Conservation (phyloP, 2,329 filamentous ascomycete genomes). For the Cladosporium sp. region DNA sequence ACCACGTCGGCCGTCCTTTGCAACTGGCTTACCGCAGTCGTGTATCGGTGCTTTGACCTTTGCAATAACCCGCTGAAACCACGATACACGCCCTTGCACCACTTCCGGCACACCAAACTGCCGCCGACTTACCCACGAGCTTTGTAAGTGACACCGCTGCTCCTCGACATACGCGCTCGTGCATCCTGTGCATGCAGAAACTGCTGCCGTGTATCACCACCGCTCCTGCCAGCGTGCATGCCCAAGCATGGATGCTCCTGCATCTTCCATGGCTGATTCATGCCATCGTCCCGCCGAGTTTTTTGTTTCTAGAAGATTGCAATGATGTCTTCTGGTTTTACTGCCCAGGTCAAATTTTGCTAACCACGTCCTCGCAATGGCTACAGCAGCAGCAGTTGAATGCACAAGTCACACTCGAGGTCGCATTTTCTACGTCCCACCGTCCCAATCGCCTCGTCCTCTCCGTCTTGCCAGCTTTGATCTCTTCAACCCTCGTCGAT, state of each 20-base stretch:
- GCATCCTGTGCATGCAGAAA: conserved; percentile 10
- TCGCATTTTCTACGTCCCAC: conserved; percentile 4
- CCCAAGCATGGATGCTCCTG: conserved; percentile 11
- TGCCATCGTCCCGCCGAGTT: background rate
- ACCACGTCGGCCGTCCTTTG: conserved; percentile 1
- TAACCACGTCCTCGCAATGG: conserved; percentile 4
- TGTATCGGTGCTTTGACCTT: conserved; percentile 9
- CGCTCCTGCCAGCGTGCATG: conserved; percentile 9
- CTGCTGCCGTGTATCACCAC: conserved; percentile 10
- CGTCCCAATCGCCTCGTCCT: background rate
- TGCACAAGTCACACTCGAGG: conserved; percentile 7
- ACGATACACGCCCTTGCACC: conserved; percentile 3
- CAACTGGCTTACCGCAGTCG: background rate
- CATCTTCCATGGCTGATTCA: conserved; percentile 6
- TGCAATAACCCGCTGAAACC: conserved; percentile 12
- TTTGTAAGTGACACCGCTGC: conserved; percentile 11
- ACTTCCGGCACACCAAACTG: background rate
- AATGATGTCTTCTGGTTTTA: background rate
- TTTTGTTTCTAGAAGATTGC: background rate
- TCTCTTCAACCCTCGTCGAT: conserved; percentile 23
- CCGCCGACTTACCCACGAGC: conserved; percentile 1
- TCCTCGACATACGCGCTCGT: conserved; percentile 11
- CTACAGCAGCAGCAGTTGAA: conserved; percentile 9
- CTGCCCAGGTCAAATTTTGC: conserved; percentile 2
- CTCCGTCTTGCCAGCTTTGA: conserved; percentile 21